Evolutionary conservation across 306 rosid genomes (phyloP).

Genomic region (Quercus gilva): DNA sequence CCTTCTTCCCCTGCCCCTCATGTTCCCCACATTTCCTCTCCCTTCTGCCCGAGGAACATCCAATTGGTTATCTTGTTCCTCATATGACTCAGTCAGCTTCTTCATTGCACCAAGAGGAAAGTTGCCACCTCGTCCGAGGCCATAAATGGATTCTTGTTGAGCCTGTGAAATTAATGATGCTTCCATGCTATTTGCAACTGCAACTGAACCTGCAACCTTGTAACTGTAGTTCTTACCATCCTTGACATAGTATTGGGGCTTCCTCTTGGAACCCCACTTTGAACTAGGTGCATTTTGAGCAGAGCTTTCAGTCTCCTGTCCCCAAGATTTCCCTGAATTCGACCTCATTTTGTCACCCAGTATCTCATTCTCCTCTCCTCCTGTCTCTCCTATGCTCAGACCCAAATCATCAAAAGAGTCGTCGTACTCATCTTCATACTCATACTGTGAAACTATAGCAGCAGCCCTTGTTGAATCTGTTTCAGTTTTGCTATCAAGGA

Average conservation of each 20-base stretch:
- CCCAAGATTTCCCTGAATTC: conserved; percentile 40
- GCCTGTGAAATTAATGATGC: conserved; percentile 64
- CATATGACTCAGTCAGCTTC: conserved; percentile 55
- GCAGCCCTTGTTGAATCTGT: conserved; percentile 47
- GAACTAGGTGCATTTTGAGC: conserved; percentile 46
- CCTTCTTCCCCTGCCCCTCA: conserved; percentile 43
- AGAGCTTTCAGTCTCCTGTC: conserved; percentile 35
- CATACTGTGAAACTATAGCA: conserved; percentile 62
- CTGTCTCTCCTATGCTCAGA: conserved; percentile 80
- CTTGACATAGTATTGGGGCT: conserved; percentile 88
- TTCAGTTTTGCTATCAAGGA: conserved; percentile 52
- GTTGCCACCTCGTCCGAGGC: conserved; percentile 98
- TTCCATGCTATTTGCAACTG: conserved; percentile 78
- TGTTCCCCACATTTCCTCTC: conserved; percentile 37
- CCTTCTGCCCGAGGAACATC: conserved; percentile 45
- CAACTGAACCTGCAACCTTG: conserved; percentile 87
- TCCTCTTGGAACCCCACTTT: conserved; percentile 89
- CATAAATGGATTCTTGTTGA: conserved; percentile 69
- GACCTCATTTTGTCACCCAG: conserved; percentile 37
- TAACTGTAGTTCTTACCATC: conserved; percentile 98
- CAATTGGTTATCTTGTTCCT: conserved; percentile 39
- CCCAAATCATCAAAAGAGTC: conserved; percentile 98
- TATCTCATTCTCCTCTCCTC: conserved; percentile 61
- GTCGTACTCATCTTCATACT: conserved; percentile 94
- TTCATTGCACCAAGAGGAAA: conserved; percentile 81